Conservation (phyloP, 225 moss, liverwort and hornwort genomes). For the Bryoerythrophyllum caledonicum region DNA sequence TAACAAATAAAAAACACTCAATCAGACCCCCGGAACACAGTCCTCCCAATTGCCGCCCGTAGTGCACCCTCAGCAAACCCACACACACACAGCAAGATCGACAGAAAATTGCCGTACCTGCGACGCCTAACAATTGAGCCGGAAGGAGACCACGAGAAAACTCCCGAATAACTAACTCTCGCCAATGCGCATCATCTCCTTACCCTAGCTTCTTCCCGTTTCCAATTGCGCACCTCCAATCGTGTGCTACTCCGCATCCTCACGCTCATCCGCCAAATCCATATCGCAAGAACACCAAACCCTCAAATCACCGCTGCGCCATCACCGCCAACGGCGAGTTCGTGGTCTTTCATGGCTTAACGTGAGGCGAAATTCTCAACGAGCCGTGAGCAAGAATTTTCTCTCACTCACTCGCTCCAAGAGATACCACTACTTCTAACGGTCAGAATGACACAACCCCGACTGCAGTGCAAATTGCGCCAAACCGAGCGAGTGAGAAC, state of each 20-base stretch:
- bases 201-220: background rate
- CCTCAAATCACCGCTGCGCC: background rate
- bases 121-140: background rate
- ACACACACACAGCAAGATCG: background rate
- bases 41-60: background rate
- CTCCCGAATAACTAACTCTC: background rate
- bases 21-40: background rate
- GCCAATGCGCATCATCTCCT: background rate
- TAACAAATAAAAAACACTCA: background rate
- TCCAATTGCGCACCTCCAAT: background rate
- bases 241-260: background rate
- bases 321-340: too few relatives aligned
- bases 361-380: too few relatives aligned
- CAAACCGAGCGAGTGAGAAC: background rate
- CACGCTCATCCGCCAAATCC: background rate
- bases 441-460: background rate
- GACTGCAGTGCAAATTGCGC: background rate
- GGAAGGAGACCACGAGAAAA: background rate
- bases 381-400: too few relatives aligned
- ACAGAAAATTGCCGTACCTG: conserved; percentile 6
- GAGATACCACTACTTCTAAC: background rate
- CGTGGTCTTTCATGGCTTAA: too few relatives aligned
- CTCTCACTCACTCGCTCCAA: too few relatives aligned
- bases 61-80: background rate
- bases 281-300: background rate